Base-by-base conservation (phyloP, 169 alveolate species). In the Cystoisospora suis region DNA sequence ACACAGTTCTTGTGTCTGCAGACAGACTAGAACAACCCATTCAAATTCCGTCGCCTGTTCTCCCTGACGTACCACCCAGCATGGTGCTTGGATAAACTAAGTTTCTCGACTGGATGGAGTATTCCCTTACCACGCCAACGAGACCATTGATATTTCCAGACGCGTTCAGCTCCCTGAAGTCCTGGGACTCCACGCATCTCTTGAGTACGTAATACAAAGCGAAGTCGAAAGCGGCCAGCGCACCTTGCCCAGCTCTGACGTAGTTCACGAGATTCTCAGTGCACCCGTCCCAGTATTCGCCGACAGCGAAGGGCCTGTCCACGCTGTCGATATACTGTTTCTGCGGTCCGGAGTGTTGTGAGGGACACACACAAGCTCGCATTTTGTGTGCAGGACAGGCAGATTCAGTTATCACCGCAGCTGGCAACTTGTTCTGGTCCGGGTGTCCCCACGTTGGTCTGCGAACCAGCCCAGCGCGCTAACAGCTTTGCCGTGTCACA, bases 231-330 rank as follows among this genome's bases (percentile, higher is more conserved):
- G 89, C 89, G 6, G 89, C 89, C n/a, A 81, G 36, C 7, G 89
- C 53, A 27, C 89, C 89, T 56, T 38, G 75, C 15, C 75, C 89
- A 2, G 89, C 89, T 56, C 89, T 49, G 6, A 81, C 89, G 56
- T 81, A 81, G 79, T 81, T 81, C 3, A 38, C 89, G 42, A 81
- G 79, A 23, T 75, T 42, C 59, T 23, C 40, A 2, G 79, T 56
- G 79, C 69, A 23, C 6, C 89, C 89, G n/a, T 81, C 61, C 89
- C 89, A 81, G 79, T 81, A 81, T 34, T 81, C 89, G 17, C 89
- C 89, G n/a, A 81, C 89, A 29, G 89, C 42, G 56, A 81, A 81
- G 32, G 89, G 89, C 89, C 79, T 49, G 23, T 59, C 89, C 20
- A 81, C 75, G 58, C 69, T 49, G 49, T 81, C 89, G 6, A 81